These are phyloP conservation scores for Pseudogymnoascus sp. DNA, from an alignment of 2,329 filamentous ascomycete species.

Conservation along the genomic window DNA sequence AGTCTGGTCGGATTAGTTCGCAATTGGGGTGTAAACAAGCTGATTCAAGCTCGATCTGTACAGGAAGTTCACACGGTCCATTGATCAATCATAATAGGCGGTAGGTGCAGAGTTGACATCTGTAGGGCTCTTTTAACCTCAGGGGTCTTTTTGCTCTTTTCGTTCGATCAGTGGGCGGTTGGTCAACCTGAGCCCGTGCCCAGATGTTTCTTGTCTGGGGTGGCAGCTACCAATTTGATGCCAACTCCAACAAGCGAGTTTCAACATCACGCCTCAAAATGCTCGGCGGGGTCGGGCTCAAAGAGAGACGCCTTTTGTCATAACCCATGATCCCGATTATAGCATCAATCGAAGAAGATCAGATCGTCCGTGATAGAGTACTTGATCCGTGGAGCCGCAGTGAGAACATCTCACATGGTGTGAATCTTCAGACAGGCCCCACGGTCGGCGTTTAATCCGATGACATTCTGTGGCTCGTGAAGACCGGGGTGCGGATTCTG, in stretches of 20 bases:
- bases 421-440: background rate
- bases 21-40: background rate
- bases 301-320: background rate
- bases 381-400: background rate
- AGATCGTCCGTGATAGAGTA: constrained; percentile 26
- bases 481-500: background rate
- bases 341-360: constrained; percentile 24
- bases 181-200: background rate
- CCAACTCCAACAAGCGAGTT: background rate
- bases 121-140: constrained; percentile 2
- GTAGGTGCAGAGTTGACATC: background rate
- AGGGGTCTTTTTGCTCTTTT: background rate
- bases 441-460: background rate
- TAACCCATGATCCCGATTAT: background rate
- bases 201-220: constrained; percentile 3
- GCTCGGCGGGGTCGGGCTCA: background rate
- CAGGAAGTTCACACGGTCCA: background rate
- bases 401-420: background rate
- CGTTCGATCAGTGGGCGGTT: background rate
- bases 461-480: background rate
- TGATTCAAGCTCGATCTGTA: background rate
- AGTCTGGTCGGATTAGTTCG: background rate
- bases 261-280: constrained; percentile 2
- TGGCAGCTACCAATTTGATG: background rate
- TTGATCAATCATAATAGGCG: background rate